Base-by-base conservation (phyloP, 2,329 filamentous ascomycete species). In the Alternaria triticina region DNA sequence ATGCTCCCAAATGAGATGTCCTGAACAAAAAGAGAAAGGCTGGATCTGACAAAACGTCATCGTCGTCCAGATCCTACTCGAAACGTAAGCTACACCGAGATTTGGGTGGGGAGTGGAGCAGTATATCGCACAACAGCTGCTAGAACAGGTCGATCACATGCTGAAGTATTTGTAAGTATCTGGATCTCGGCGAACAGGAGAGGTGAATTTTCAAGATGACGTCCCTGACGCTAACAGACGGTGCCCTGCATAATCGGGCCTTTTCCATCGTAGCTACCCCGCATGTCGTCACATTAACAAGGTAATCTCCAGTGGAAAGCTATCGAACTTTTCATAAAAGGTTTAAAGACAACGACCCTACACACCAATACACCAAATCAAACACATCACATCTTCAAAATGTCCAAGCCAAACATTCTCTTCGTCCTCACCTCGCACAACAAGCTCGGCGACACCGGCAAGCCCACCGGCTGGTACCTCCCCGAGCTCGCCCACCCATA, bases 401-500 rank as follows among this genome's bases (percentile, higher is more conserved):
- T 67, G 59, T 65, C 58, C 13, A 70, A 70, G 57, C 84, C 84
- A 43, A 91, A 90, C 78, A 81, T 93, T 67, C 89, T 93, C 81
- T 81, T 92, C 77, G 87, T 93, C 61, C 87, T 93, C 65, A 91
- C 89, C 68, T 92, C 89, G 64, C 84, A 87, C 77, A 77, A 79
- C 67, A 78, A 81, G 64, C 78, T 85, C 55, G 81, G 81, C 55
- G 72, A 76, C 70, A 78, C 75, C 47, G 77, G 79, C 66, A 79
- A 81, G 58, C 85, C 86, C 10, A 92, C 90, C 0, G 91, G 91
- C 67, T 93, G 90, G 90, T 93, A 88, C 75, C 82, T 93, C 15
- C 78, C 79, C 3, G 79, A 78, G 51, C 71, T 76, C 40, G 76
- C 77, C 0, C 77, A 81, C 63, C 79, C 79, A 13, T 81, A 80